A percentile compares a stretch with the other conserved stretches of the same genome.
Conservation (phyloP, 1,284 basidiomycete species). For the Naganishia liquefaciens region DNA sequence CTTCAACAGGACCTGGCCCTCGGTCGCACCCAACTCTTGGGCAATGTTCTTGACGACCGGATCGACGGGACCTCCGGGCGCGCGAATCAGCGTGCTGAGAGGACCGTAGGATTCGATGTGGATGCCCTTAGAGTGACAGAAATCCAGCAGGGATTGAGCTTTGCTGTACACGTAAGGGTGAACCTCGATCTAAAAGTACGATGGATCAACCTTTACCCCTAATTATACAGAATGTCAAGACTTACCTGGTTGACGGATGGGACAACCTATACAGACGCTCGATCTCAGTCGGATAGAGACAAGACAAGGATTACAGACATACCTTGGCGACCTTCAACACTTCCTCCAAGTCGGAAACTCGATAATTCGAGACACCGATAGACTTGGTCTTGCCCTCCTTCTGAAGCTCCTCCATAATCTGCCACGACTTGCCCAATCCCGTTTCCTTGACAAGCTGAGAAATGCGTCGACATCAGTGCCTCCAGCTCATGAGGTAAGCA, state of each 20-base stretch:
- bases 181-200: conserved; percentile 65
- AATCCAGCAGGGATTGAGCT: conserved; percentile 62
- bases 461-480: conserved; percentile 56
- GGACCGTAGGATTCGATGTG: conserved; percentile 66
- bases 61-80: conserved; percentile 64
- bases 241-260: conserved; percentile 76
- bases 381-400: conserved; percentile 68
- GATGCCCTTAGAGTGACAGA: conserved; percentile 62
- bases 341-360: conserved; percentile 64
- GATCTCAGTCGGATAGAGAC: neutral
- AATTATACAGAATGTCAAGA: neutral
- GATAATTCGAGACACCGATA: conserved; percentile 84
- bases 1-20: conserved; percentile 47
- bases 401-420: conserved; percentile 68
- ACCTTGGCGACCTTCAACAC: conserved; percentile 59
- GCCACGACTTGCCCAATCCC: conserved; percentile 60
- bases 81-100: conserved; percentile 50
- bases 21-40: conserved; percentile 39
- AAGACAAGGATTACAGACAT: neutral
- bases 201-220: neutral
- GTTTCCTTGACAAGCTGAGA: conserved; percentile 56
- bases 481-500: neutral
- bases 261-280: conserved; percentile 49
- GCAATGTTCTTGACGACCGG: conserved; percentile 60
- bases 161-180: conserved; percentile 74